A percentile compares a stretch with the other conserved stretches of the same genome.
Evolutionary conservation across 2,329 filamentous ascomycete species (phyloP).

Genomic region (Trichoderma cornu-damae): DNA sequence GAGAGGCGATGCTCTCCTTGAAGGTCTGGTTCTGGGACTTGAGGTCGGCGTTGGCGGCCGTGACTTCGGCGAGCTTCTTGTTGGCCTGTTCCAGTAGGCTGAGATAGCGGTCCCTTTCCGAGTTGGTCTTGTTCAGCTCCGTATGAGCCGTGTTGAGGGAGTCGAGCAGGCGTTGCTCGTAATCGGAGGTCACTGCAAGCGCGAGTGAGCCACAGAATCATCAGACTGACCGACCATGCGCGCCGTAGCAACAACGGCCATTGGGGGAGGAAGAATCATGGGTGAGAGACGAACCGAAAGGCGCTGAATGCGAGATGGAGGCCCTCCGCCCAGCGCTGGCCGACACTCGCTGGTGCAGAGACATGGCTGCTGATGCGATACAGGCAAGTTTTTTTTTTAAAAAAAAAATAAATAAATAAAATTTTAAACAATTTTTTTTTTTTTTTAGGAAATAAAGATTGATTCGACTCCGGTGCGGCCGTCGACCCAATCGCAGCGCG

Average conservation of each 20-base stretch:
- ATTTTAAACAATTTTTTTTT: background rate
- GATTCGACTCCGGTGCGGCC: slow-evolving; percentile 11
- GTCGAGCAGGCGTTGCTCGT: slow-evolving; percentile 22
- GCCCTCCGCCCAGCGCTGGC: slow-evolving; percentile 22
- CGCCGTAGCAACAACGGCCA: slow-evolving; percentile 2
- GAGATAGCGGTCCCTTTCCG: slow-evolving; percentile 27
- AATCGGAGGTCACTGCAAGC: slow-evolving; percentile 11
- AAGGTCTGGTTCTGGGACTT: slow-evolving; percentile 19
- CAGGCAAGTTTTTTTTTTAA: background rate
- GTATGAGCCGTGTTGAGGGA: slow-evolving; percentile 24
- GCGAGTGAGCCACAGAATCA: slow-evolving; percentile 11
- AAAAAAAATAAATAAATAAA: too few species aligned
- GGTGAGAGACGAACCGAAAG: slow-evolving; percentile 18
- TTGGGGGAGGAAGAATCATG: slow-evolving; percentile 21
- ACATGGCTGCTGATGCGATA: slow-evolving; percentile 18
- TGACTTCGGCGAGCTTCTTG: slow-evolving; percentile 29
- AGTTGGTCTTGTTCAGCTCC: slow-evolving; percentile 24
- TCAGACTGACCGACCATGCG: background rate
- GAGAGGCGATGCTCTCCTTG: slow-evolving; percentile 19
- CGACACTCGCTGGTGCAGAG: slow-evolving; percentile 20
- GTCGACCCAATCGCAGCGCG: slow-evolving; percentile 16
- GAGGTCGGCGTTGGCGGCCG: slow-evolving; percentile 20
- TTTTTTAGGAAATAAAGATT: background rate
- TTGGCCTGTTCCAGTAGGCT: slow-evolving; percentile 27
- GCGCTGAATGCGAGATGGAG: slow-evolving; percentile 23